Conservation (phyloP, 2,329 filamentous ascomycete species). For the Talaromyces sp. region DNA sequence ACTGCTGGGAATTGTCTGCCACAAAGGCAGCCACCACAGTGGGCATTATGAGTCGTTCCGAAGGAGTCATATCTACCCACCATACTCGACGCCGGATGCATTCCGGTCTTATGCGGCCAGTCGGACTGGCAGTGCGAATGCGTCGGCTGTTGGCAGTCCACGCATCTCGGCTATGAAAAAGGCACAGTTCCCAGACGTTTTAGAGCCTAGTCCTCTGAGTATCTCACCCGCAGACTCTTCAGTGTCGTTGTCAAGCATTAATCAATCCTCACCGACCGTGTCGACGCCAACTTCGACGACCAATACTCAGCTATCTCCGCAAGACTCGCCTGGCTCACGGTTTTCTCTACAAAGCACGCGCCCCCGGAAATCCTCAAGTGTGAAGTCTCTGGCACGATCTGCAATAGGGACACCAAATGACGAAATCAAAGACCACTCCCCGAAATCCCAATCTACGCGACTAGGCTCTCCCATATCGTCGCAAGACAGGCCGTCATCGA, state of each 20-base stretch:
- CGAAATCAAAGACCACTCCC: not conserved
- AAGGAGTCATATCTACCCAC: conserved; percentile 71
- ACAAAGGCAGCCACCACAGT: conserved; percentile 92
- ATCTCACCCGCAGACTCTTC: conserved; percentile 30
- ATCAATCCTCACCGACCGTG: conserved; percentile 16
- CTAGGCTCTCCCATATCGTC: conserved; percentile 2
- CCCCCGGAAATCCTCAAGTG: conserved; percentile 16
- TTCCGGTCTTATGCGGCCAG: conserved; percentile 72
- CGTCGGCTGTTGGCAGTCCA: conserved; percentile 46
- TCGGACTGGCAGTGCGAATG: conserved; percentile 48
- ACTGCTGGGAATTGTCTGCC: conserved; percentile 80
- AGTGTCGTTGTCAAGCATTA: conserved; percentile 26
- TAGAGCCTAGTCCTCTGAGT: conserved; percentile 22
- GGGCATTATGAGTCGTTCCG: conserved; percentile 97
- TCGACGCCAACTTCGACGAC: conserved; percentile 14
- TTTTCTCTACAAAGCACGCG: conserved; percentile 27
- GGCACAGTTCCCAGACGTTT: conserved; percentile 16
- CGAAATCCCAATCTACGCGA: conserved; percentile 5
- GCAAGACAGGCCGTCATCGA: not conserved
- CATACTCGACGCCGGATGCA: conserved; percentile 75
- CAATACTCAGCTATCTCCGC: conserved; percentile 9
- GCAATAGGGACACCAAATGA: not conserved
- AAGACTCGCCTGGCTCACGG: conserved; percentile 23
- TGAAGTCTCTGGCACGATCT: not conserved
- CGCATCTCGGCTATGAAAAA: conserved; percentile 34